Percentiles rank a stretch among this genome's conserved stretches.
These are phyloP conservation scores for Heteromeles arbutifolia DNA, from an alignment of 306 rosid species.

Conservation along the genomic window DNA sequence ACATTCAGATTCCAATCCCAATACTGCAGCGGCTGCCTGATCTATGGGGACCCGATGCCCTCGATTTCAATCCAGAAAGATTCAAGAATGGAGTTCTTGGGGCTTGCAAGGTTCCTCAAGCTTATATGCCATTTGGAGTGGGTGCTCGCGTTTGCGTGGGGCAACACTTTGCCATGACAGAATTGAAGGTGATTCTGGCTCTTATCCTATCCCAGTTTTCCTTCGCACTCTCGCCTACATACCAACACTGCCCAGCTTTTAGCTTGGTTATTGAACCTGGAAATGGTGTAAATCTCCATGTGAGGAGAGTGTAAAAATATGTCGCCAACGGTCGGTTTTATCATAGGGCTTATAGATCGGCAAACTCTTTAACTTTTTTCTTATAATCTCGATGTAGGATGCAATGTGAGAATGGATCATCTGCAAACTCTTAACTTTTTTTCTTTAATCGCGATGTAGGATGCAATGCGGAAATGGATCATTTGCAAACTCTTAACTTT, in stretches of 20 bases:
- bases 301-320: neutral
- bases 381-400: too few species aligned
- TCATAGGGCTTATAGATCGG: too few species aligned
- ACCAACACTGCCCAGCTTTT: slow-evolving; percentile 21
- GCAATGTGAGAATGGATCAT: too few species aligned
- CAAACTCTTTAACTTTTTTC: too few species aligned
- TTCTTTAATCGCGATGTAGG: too few species aligned
- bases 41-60: slow-evolving; percentile 44
- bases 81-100: slow-evolving; percentile 36
- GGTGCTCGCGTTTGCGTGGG: slow-evolving; percentile 46
- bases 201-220: slow-evolving; percentile 13
- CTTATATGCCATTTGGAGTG: slow-evolving; percentile 47
- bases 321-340: neutral
- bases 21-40: slow-evolving; percentile 30
- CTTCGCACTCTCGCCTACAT: slow-evolving; percentile 10
- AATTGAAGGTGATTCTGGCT: slow-evolving; percentile 42
- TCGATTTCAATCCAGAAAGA: slow-evolving; percentile 42
- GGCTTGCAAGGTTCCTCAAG: neutral
- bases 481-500: too few species aligned
- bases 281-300: slow-evolving; percentile 14
- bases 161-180: slow-evolving; percentile 42
- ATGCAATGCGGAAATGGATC: too few species aligned
- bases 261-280: slow-evolving; percentile 26
- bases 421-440: too few species aligned
- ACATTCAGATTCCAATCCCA: slow-evolving; percentile 43